These are phyloP conservation scores for Deuterostichococcus epilithicus DNA, from an alignment of 139 green algal genomes.

Conservation along the genomic window DNA sequence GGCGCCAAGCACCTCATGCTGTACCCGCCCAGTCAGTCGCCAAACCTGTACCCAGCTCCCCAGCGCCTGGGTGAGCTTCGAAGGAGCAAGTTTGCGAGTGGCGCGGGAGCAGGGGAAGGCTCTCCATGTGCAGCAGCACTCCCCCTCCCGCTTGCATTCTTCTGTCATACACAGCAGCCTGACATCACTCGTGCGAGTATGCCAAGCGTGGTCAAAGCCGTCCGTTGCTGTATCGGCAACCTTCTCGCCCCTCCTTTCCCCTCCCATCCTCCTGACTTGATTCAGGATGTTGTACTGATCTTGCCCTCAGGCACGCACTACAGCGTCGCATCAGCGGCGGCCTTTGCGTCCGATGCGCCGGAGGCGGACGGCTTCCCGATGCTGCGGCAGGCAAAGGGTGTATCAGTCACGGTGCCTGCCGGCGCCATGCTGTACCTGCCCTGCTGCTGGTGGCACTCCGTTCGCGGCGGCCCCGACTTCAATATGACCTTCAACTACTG, in stretches of 20 bases:
- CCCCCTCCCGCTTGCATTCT: too few species aligned
- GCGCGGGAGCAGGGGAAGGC: too few species aligned
- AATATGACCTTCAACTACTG: conserved; percentile 16
- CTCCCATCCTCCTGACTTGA: background rate
- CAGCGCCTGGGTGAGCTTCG: background rate
- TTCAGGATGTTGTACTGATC: background rate
- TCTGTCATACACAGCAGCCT: too few species aligned
- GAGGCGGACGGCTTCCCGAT: background rate
- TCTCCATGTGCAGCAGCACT: background rate
- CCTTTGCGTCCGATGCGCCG: background rate
- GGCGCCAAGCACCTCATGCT: background rate
- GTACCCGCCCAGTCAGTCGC: background rate
- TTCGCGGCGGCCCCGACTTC: conserved; percentile 7
- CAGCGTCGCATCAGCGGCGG: background rate
- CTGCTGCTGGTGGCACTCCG: conserved; percentile 17
- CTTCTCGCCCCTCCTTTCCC: too few species aligned
- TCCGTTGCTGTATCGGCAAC: too few species aligned
- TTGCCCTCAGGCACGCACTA: conserved; percentile 10
- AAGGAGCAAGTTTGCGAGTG: too few species aligned
- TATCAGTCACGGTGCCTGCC: background rate
- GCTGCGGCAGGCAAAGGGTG: background rate
- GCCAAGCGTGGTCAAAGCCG: too few species aligned
- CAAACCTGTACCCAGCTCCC: background rate
- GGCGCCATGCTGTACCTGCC: conserved; percentile 19
- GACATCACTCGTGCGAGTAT: too few species aligned